Evolutionary conservation across 352 stramenopile genomes (phyloP).

Genomic region (Globisporangium cederbergense): DNA sequence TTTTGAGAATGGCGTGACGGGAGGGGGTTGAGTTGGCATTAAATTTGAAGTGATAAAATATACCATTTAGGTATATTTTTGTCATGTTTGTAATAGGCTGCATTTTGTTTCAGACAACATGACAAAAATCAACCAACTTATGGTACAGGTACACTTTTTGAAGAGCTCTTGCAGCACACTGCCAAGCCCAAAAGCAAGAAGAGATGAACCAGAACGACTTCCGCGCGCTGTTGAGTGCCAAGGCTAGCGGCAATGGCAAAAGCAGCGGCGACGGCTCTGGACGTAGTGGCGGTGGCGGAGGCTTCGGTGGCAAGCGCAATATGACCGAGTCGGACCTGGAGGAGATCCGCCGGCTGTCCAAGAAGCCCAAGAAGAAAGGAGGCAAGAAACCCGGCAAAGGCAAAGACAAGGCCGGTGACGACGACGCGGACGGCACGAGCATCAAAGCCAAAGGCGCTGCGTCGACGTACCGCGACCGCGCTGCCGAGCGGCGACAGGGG

Average conservation of each 20-base stretch:
- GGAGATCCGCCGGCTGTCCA: slow-evolving; percentile 48
- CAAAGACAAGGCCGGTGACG: slow-evolving; percentile 5
- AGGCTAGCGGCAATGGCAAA: slow-evolving; percentile 11
- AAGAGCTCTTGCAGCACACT: too few relatives aligned
- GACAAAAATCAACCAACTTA: too few relatives aligned
- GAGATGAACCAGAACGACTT: slow-evolving; percentile 82
- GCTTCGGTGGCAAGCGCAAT: slow-evolving; percentile 55
- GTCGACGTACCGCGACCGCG: slow-evolving; percentile 54
- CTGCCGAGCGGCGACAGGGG: slow-evolving; percentile 53
- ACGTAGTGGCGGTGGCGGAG: slow-evolving; percentile 1
- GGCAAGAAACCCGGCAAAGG: slow-evolving; percentile 36
- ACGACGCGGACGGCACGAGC: not conserved
- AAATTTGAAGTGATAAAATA: too few relatives aligned
- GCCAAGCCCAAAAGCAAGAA: not conserved
- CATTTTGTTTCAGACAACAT: too few relatives aligned
- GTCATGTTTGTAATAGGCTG: too few relatives aligned
- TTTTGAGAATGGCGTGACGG: not conserved
- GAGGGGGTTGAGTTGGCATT: slow-evolving; percentile 1
- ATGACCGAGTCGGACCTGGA: slow-evolving; percentile 48
- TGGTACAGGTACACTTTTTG: too few relatives aligned
- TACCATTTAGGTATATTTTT: too few relatives aligned
- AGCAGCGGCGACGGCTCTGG: slow-evolving; percentile 4
- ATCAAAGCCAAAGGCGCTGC: slow-evolving; percentile 6
- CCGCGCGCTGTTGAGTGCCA: slow-evolving; percentile 44
- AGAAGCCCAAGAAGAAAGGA: slow-evolving; percentile 57